Evolutionary conservation across 1,284 basidiomycete genomes (phyloP).

Genomic region (Tilletia walkeri): DNA sequence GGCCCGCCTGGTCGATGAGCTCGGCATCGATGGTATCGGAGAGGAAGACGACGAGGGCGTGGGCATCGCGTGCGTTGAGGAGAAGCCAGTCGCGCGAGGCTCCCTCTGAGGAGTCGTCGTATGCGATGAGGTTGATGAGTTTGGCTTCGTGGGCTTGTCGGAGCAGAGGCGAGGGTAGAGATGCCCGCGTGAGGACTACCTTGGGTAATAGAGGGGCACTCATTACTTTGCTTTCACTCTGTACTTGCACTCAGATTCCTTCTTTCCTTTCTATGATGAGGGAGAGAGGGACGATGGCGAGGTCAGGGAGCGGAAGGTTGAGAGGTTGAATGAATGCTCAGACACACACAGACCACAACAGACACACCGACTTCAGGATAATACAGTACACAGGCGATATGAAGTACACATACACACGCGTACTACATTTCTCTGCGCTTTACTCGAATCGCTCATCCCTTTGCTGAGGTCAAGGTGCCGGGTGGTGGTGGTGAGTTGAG

Average conservation of each 20-base stretch:
- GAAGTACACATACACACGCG: too few species aligned
- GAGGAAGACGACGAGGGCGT: slow-evolving; percentile 12
- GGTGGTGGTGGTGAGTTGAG: too few species aligned
- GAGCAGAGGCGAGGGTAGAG: neutral
- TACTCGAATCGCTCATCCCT: too few species aligned
- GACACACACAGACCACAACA: too few species aligned
- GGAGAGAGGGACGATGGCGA: neutral
- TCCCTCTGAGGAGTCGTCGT: neutral
- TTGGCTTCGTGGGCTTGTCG: slow-evolving; percentile 3
- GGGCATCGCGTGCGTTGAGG: neutral
- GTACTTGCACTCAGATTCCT: neutral
- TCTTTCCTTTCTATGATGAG: neutral
- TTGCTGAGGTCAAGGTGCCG: too few species aligned
- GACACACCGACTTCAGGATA: too few species aligned
- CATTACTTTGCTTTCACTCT: neutral
- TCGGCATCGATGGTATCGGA: slow-evolving; percentile 63
- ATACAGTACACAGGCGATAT: too few species aligned
- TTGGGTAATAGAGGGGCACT: neutral
- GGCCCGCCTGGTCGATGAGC: slow-evolving; percentile 44
- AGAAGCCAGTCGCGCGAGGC: slow-evolving; percentile 13
- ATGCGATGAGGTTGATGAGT: slow-evolving; percentile 4
- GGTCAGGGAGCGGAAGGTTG: too few species aligned
- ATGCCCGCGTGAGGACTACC: slow-evolving; percentile 10
- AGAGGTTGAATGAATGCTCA: too few species aligned
- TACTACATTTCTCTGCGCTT: too few species aligned